phyloP scores from a whole-genome alignment of 345 rosid genomes.

The Eucalyptus erythrocorys region DNA sequence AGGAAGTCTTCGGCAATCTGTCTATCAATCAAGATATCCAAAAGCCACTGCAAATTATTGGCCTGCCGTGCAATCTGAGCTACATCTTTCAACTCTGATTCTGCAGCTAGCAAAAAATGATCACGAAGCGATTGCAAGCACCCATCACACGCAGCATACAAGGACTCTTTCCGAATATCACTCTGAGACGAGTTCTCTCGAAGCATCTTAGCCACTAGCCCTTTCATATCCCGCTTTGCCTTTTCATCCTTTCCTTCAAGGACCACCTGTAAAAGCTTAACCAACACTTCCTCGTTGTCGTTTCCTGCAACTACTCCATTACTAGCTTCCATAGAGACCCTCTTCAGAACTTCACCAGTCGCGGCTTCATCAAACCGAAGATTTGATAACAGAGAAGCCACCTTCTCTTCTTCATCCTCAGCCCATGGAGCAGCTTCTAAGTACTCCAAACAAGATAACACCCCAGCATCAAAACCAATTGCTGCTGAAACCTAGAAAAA shows the following conservation, averaged over 20 bases:
- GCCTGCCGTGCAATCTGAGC: constrained; percentile 91
- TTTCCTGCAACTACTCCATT: constrained; percentile 35
- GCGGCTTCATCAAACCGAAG: constrained; percentile 86
- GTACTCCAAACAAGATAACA: constrained; percentile 87
- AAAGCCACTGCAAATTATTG: constrained; percentile 88
- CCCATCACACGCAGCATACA: constrained; percentile 73
- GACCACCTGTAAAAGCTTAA: constrained; percentile 81
- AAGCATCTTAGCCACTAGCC: constrained; percentile 87
- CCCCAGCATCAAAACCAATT: constrained; percentile 95
- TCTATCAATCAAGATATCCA: constrained; percentile 88
- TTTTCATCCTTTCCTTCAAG: constrained; percentile 97
- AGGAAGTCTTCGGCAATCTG: constrained; percentile 92
- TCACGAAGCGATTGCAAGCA: constrained; percentile 62
- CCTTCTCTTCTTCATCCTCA: constrained; percentile 94
- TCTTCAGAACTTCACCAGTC: constrained; percentile 85
- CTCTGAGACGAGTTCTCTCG: constrained; percentile 85
- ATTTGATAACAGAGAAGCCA: constrained; percentile 75
- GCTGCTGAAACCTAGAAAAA: constrained; percentile 83
- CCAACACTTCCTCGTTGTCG: constrained; percentile 66
- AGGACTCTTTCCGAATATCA: constrained; percentile 78
- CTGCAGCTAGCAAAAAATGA: constrained; percentile 61
- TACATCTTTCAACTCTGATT: constrained; percentile 43
- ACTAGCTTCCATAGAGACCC: constrained; percentile 68
- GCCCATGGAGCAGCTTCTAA: constrained; percentile 99
- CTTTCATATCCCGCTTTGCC: constrained; percentile 98